Base-by-base conservation (phyloP, 768 basidiomycete genomes). In the Phylloporus scabripes region DNA sequence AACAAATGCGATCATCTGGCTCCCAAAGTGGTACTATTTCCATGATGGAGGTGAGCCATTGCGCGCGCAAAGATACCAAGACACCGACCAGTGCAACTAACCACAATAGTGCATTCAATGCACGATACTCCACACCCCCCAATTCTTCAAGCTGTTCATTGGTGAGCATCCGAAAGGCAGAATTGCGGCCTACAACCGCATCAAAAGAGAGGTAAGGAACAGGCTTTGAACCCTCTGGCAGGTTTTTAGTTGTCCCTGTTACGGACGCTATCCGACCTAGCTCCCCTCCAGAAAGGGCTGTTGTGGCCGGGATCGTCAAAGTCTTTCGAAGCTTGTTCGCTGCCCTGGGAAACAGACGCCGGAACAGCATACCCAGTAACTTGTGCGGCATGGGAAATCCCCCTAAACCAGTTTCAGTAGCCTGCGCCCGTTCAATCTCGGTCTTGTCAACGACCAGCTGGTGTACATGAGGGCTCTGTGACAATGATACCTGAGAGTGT, bases 61-160 rank as follows among this genome's bases (percentile, higher is more conserved):
- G 11, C 1, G 8, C 11, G 12, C 38, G 31, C 45, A 20, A 17
- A 14, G 21, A 9, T 2, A 36, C 29, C 18, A 11, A 24, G 7
- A 45, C 29, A 74, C 87, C 60, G 62, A 94, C 92, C 29, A 70
- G 63, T 10, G 77, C 77, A 32, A 95, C 80, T 48, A 94, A 78
- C 86, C 88, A 94, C 9, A 92, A 70, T 43, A 96, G 65, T 2
- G 85, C 80, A 38, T 83, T 84, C 54, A 96, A 69, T 11, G 87
- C 88, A 9, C 92, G 78, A 61, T 89, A 98, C 64, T 99, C 95
- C 7, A 96, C 86, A 17, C 95, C 94, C 4, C 93, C 93, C 5
- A 98, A 70, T 64, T 96, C 92, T 56, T 95, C 92, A 57, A 89
- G 71, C 60, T 97, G 87, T 41, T 92, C 90, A 17, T 78, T 74